These are phyloP conservation scores for Comarum palustre DNA, from an alignment of 306 rosid genomes.

Conservation along the genomic window DNA sequence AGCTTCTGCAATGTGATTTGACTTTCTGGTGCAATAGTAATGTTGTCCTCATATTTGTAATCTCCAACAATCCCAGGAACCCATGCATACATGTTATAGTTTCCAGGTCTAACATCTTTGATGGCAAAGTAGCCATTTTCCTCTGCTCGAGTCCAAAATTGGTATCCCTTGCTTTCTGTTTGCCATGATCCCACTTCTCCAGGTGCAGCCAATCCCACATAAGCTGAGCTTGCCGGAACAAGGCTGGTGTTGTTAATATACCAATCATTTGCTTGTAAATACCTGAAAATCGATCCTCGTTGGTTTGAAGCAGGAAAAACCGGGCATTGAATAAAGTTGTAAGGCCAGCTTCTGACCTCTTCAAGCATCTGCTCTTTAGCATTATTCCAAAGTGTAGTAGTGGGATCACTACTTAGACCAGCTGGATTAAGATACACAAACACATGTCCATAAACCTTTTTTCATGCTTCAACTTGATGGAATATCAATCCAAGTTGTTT, in stretches of 20 bases:
- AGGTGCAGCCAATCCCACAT: slow-evolving; percentile 66
- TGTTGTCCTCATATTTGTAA: no score
- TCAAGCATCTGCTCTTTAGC: no score
- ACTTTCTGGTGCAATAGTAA: no score
- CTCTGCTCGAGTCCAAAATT: slow-evolving; percentile 69
- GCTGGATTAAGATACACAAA: no score
- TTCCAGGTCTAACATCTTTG: slow-evolving; percentile 50
- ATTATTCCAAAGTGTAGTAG: no score
- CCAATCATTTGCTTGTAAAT: slow-evolving; percentile 50
- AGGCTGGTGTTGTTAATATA: slow-evolving; percentile 22
- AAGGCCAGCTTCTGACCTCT: no score
- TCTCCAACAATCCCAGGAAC: slow-evolving; percentile 76
- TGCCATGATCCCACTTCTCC: slow-evolving; percentile 80
- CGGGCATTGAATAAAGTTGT: slow-evolving; percentile 22
- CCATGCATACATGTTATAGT: slow-evolving; percentile 65
- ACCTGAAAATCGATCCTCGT: slow-evolving; percentile 53
- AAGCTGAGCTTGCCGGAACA: slow-evolving; percentile 38
- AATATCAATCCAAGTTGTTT: no score
- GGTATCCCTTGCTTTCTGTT: slow-evolving; percentile 75
- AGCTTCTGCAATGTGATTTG: no score
- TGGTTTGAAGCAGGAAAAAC: slow-evolving; percentile 45
- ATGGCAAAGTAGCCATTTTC: slow-evolving; percentile 46
- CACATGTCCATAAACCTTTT: no score
- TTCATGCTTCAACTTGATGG: no score
- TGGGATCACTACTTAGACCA: no score